Evolutionary conservation across 2,329 filamentous ascomycete species (phyloP).

Genomic region (Scedosporium boydii): DNA sequence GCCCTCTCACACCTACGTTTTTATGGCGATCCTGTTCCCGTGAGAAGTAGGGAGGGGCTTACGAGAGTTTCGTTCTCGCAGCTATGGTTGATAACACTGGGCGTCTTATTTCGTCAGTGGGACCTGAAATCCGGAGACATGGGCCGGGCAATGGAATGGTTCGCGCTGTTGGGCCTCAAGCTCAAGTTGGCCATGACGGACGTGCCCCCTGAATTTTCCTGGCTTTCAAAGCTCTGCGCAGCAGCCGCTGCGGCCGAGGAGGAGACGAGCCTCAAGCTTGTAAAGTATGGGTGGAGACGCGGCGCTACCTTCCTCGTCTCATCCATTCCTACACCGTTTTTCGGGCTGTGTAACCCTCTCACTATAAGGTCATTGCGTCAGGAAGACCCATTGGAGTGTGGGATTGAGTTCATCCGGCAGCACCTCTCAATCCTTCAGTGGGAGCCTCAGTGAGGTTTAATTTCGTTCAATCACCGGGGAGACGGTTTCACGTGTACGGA

Average conservation of each 20-base stretch:
- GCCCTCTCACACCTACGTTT: constrained; percentile 8
- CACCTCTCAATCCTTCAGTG: no score
- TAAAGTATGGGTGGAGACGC: constrained; percentile 2
- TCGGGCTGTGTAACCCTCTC: background rate
- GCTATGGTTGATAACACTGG: constrained; percentile 7
- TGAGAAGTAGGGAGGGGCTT: constrained; percentile 6
- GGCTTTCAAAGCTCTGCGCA: background rate
- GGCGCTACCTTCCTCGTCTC: constrained; percentile 3
- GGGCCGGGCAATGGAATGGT: background rate
- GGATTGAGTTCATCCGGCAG: no score
- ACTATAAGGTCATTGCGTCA: constrained; percentile 6
- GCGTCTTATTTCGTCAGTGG: constrained; percentile 7
- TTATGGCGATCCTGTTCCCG: constrained; percentile 8
- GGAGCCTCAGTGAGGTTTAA: no score
- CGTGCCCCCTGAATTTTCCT: background rate
- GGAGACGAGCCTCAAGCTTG: background rate
- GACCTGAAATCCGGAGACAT: background rate
- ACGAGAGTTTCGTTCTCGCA: constrained; percentile 7
- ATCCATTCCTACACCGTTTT: background rate
- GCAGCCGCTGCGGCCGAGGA: background rate
- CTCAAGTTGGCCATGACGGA: background rate
- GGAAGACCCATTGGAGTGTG: no score
- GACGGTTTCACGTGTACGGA: no score
- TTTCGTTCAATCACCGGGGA: no score
- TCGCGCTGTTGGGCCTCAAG: background rate